Percentiles rank a stretch among this genome's conserved stretches.
Evolutionary conservation across 2,329 filamentous ascomycete species (phyloP).

Genomic region (Septoria linicola): DNA sequence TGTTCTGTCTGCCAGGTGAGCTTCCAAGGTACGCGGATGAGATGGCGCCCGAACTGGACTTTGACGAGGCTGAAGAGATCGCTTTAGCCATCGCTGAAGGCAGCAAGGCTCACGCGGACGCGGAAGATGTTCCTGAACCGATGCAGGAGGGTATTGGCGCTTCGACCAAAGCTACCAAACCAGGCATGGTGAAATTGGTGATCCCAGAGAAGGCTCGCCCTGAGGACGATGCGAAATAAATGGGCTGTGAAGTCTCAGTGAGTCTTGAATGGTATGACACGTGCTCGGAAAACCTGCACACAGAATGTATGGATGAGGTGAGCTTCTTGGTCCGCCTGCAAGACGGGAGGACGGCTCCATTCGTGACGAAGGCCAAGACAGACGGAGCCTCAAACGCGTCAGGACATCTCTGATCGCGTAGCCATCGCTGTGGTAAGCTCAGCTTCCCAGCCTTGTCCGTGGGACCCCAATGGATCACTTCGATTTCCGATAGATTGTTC

Average conservation of each 20-base stretch:
- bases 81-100: constrained; percentile 12
- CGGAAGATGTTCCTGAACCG: neutral
- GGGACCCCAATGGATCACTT: neutral
- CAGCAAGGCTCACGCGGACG: constrained; percentile 4
- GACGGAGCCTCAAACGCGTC: constrained; percentile 4
- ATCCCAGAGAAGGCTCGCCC: neutral
- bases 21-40: constrained; percentile 30
- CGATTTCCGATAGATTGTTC: constrained; percentile 1
- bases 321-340: no score
- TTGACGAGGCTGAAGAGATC: constrained; percentile 7
- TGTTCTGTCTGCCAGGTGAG: constrained; percentile 60
- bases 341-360: constrained; percentile 1
- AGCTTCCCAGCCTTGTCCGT: constrained; percentile 2
- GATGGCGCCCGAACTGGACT: constrained; percentile 8
- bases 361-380: constrained; percentile 9
- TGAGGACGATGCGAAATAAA: no score
- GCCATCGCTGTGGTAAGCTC: no score
- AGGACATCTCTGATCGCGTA: neutral
- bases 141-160: neutral
- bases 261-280: no score
- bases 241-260: no score
- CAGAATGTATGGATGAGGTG: no score
- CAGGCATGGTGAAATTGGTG: constrained; percentile 16
- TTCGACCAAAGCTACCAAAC: neutral
- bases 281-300: no score